Evolutionary conservation across 2,329 filamentous ascomycete genomes (phyloP).

Genomic region (Arthrinium phaeospermum): DNA sequence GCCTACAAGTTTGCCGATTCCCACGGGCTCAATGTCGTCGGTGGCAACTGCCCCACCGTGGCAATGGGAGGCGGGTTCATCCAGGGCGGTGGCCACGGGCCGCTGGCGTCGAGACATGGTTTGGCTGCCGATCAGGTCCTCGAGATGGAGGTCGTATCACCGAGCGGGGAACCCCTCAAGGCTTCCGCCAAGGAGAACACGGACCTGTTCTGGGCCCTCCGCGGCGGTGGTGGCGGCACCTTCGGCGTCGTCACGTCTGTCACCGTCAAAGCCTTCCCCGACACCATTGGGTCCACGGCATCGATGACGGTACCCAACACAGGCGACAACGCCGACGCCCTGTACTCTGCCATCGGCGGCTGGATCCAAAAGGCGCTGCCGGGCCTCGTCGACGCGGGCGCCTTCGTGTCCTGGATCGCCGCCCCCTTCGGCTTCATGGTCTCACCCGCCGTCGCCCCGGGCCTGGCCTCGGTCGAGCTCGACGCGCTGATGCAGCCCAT

Average conservation of each 20-base stretch:
- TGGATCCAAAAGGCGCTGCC: constrained; percentile 25
- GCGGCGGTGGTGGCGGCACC: constrained; percentile 63
- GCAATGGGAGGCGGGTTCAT: constrained; percentile 25
- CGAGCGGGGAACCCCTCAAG: constrained; percentile 50
- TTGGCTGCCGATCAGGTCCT: constrained; percentile 64
- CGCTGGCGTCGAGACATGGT: constrained; percentile 57
- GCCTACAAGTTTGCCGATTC: not conserved
- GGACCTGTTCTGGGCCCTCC: constrained; percentile 68
- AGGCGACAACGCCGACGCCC: constrained; percentile 23
- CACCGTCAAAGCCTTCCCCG: not conserved
- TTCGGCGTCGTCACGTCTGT: constrained; percentile 56
- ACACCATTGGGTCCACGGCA: constrained; percentile 21
- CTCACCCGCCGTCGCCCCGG: constrained; percentile 24
- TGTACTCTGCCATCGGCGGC: constrained; percentile 23
- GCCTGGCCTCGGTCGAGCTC: constrained; percentile 17
- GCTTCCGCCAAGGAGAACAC: constrained; percentile 53
- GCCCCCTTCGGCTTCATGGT: constrained; percentile 25
- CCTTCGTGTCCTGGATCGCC: constrained; percentile 22
- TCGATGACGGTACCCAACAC: constrained; percentile 21
- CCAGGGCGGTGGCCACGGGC: constrained; percentile 61
- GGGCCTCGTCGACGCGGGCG: constrained; percentile 25
- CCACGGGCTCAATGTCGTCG: not conserved
- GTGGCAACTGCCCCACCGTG: constrained; percentile 15
- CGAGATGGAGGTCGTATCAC: constrained; percentile 59
- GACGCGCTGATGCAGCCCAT: constrained; percentile 11